Percentiles rank a stretch among this genome's conserved stretches.
phyloP scores from a whole-genome alignment of 2,329 filamentous ascomycete species.

The Cladophialophora psammophila region DNA sequence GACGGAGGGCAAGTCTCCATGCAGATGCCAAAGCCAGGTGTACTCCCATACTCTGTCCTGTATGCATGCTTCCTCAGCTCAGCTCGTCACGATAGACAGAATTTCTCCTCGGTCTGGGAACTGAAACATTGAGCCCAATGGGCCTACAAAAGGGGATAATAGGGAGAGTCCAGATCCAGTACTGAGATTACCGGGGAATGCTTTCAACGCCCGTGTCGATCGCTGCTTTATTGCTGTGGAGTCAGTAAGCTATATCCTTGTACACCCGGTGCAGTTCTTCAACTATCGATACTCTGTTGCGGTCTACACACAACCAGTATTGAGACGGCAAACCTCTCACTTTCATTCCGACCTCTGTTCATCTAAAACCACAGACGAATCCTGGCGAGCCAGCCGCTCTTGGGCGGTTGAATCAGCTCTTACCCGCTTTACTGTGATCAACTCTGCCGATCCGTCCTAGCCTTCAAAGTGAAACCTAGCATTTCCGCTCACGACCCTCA shows the following conservation, averaged over 20 bases:
- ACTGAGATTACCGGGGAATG: background rate
- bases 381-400: too few species aligned
- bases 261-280: background rate
- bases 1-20: too few species aligned
- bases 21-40: too few species aligned
- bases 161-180: background rate
- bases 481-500: constrained; percentile 37
- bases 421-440: background rate
- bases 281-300: background rate
- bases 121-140: constrained; percentile 7
- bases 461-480: constrained; percentile 27
- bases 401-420: background rate
- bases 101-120: background rate
- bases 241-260: background rate
- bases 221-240: constrained; percentile 2
- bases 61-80: too few species aligned
- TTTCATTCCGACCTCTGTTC: background rate
- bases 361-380: background rate
- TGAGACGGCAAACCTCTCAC: background rate
- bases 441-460: background rate
- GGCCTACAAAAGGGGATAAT: background rate
- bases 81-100: too few species aligned
- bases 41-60: too few species aligned
- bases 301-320: background rate
- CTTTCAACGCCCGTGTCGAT: background rate